Evolutionary conservation across 208 protist genomes (phyloP), one percentile per base, ranked within the genome.

Genomic region (Acanthamoeba sp.): DNA sequence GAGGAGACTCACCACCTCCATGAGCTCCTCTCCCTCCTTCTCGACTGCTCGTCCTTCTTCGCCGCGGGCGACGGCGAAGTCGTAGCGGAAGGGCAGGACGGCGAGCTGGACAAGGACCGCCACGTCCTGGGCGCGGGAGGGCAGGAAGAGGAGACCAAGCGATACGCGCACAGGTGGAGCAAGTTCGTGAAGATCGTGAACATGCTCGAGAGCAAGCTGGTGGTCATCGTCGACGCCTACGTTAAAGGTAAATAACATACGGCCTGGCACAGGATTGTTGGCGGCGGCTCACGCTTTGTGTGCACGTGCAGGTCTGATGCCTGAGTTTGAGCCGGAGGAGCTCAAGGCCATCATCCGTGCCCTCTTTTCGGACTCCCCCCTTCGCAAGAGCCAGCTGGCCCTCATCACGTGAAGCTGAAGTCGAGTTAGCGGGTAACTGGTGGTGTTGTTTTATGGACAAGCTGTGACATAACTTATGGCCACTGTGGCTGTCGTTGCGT

Each of bases 1-100:
- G 92, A 94, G 38, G 92, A 94, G 76, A 89, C 92, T 1, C 92
- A 94, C 92, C 50, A 94, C 34, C 92, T 94, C 57, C 73, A 89
- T 59, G 32, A 89, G 29, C 38, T 94, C 29, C 27, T 88, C 12
- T 76, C 69, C 36, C 71, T 78, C 42, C 45, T 94, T 7, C 27
- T 87, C 32, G 85, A 73, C 57, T 52, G 59, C 57, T 38, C 50
- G 5, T 50, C 55, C 32, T 64, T 71, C 57, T 91, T 91, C 32
- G 27, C 32, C 16, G 20, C 40, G 9, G 14, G 5, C 50, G 32
- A 24, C 82, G 55, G 1, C 48, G 64, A 73, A 78, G 69, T 0
- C 29, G 32, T 1, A 0, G 69, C 9, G 5, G 14, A 69, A 27
- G 0, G 22, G 34, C 66, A 76, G 66, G 32, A 52, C 10, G 76